A percentile compares a stretch with the other conserved stretches of the same genome.
These are phyloP conservation scores for Globisporangium uncinulatum DNA, from an alignment of 352 stramenopile species.

Conservation along the genomic window DNA sequence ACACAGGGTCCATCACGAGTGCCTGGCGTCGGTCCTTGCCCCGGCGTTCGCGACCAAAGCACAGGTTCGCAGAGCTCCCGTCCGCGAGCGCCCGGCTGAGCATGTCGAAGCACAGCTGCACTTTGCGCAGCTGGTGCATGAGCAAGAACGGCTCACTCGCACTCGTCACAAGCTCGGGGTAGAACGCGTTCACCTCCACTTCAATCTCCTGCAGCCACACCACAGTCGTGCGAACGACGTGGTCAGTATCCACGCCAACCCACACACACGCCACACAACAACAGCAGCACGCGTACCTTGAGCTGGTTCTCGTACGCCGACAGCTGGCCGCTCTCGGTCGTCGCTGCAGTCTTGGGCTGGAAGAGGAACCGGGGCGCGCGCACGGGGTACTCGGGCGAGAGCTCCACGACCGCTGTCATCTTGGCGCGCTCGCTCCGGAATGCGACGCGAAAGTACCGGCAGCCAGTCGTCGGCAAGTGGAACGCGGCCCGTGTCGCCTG, in stretches of 20 bases:
- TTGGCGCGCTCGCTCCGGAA: slow-evolving; percentile 40
- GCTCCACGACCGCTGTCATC: slow-evolving; percentile 46
- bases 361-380: slow-evolving; percentile 61
- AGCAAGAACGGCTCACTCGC: slow-evolving; percentile 44
- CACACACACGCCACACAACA: not conserved
- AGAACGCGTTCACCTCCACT: slow-evolving; percentile 72
- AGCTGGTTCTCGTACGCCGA: slow-evolving; percentile 48
- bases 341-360: slow-evolving; percentile 24
- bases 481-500: slow-evolving; percentile 17
- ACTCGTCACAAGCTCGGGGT: slow-evolving; percentile 46
- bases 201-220: slow-evolving; percentile 47
- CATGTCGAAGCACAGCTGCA: slow-evolving; percentile 63
- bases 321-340: slow-evolving; percentile 27
- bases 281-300: slow-evolving; percentile 29
- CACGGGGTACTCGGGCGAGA: slow-evolving; percentile 61
- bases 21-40: slow-evolving; percentile 68
- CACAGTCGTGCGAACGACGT: not conserved
- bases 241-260: slow-evolving; percentile 3
- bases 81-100: slow-evolving; percentile 27
- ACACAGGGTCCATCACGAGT: slow-evolving; percentile 55
- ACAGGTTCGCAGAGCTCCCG: slow-evolving; percentile 23
- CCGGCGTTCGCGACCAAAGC: slow-evolving; percentile 55
- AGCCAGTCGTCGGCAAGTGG: slow-evolving; percentile 26
- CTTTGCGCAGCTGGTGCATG: slow-evolving; percentile 66
- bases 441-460: slow-evolving; percentile 42